phyloP scores from a whole-genome alignment of 176 grass and related monocot genomes.

The Juncus effusus region DNA sequence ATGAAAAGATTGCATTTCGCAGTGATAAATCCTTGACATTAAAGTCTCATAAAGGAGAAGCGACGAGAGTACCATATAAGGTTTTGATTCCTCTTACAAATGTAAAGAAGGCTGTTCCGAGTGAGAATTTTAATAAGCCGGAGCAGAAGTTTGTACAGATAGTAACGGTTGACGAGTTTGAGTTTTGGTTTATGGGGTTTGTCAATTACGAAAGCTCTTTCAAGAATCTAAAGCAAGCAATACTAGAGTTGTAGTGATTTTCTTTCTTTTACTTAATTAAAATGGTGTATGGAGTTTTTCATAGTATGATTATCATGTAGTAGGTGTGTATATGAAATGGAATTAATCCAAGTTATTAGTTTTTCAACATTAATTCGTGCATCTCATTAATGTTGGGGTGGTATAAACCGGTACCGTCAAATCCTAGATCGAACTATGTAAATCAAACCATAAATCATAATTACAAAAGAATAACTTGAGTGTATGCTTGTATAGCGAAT shows the following conservation, averaged over 20 bases:
- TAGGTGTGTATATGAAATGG: too few relatives aligned
- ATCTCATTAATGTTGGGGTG: too few relatives aligned
- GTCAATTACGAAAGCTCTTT: slow-evolving; percentile 54
- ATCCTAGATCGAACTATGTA: too few relatives aligned
- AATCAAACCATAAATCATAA: too few relatives aligned
- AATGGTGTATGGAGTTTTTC: too few relatives aligned
- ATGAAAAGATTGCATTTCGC: slow-evolving; percentile 52
- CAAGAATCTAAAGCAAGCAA: slow-evolving; percentile 48
- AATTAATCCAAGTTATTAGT: too few relatives aligned
- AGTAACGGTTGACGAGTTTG: slow-evolving; percentile 61
- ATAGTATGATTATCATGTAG: too few relatives aligned
- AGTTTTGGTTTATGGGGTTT: slow-evolving; percentile 94
- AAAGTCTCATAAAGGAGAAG: not conserved
- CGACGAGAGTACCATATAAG: not conserved
- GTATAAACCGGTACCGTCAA: too few relatives aligned
- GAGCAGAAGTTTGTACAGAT: slow-evolving; percentile 74
- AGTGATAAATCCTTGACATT: slow-evolving; percentile 64
- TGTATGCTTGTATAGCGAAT: too few relatives aligned
- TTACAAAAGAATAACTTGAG: too few relatives aligned
- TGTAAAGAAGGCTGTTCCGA: slow-evolving; percentile 42
- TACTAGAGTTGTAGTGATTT: slow-evolving; percentile 25
- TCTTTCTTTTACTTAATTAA: too few relatives aligned
- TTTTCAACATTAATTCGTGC: too few relatives aligned
- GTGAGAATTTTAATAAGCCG: slow-evolving; percentile 47
- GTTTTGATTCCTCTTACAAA: slow-evolving; percentile 45